Conservation (phyloP, 352 stramenopile species). For the Pilasporangium apinafurcum region DNA sequence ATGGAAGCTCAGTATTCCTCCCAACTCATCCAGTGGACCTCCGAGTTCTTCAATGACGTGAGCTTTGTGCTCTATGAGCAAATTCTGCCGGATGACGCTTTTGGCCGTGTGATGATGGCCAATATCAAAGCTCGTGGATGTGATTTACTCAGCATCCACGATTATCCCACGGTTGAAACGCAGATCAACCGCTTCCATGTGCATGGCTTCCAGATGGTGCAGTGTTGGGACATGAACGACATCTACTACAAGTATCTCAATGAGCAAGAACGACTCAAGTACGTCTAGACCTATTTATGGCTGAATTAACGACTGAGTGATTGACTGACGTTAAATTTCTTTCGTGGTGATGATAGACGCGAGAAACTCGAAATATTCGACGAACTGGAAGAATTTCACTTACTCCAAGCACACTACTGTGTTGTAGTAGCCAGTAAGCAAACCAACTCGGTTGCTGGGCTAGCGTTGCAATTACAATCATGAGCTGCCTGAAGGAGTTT, state of each 20-base stretch:
- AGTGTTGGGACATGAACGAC: conserved; percentile 90
- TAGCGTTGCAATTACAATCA: conserved; percentile 13
- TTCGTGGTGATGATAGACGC: conserved; percentile 19
- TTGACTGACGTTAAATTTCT: not conserved
- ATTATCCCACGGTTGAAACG: conserved; percentile 68
- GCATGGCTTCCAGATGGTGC: conserved; percentile 55
- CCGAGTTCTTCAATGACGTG: conserved; percentile 59
- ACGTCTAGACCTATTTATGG: conserved; percentile 8
- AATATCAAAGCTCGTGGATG: conserved; percentile 90
- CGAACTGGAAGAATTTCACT: conserved; percentile 89
- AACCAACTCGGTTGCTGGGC: conserved; percentile 15
- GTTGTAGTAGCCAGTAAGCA: conserved; percentile 73
- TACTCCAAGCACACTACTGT: conserved; percentile 90
- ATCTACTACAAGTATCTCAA: conserved; percentile 89
- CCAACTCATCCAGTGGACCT: conserved; percentile 66
- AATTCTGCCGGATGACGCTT: conserved; percentile 86
- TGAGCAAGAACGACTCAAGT: conserved; percentile 53
- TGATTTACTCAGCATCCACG: conserved; percentile 78
- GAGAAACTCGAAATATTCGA: conserved; percentile 90
- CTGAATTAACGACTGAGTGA: not conserved
- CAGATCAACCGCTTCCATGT: conserved; percentile 72
- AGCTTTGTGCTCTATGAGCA: conserved; percentile 88
- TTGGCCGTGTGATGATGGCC: conserved; percentile 86
- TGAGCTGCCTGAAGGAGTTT: not conserved
- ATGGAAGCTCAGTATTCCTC: conserved; percentile 82